Base-by-base conservation (phyloP, 2,329 filamentous ascomycete species). In the Sclerotinia minor region DNA sequence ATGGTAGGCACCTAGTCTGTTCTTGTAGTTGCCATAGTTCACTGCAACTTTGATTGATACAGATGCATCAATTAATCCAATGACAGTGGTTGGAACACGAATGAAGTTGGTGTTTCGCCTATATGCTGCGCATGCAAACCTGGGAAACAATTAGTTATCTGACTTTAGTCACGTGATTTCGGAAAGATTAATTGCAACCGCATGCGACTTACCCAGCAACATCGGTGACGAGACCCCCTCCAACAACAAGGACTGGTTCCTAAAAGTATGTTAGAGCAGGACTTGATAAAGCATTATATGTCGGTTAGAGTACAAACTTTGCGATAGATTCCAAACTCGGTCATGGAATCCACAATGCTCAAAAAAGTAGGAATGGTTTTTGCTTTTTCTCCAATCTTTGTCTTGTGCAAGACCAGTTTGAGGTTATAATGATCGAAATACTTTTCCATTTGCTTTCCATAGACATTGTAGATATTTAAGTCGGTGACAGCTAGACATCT, bases 11-110 rank as follows among this genome's bases (percentile, higher is more conserved):
- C 89, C 89, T 0, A 92, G 83, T 17, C 88, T 83, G 79, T 92
- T 92, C 82, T 92, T 92, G 81, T 91, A 90, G 77, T 88, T 86
- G 76, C 87, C 88, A 74, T 91, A 91, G 80, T 92, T 92, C 74
- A 92, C 89, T 17, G 87, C 89, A n/a, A 92, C 89, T 76, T 92
- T 91, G 81, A 92, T 92, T 47, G 86, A 89, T 63, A 92, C 89
- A 24, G 87, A 90, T 3, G 89, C 89, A 75, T 92, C 89, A 69
- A 92, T 92, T 59, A 92, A 81, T 13, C 89, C 89, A 74, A 92
- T 91, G 71, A 92, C 87, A 0, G 89, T 92, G 0, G 89, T 92
- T 1, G 89, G 89, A 11, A 92, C 84, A 59, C 89, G 87, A 75
- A 92, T 90, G 79, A 84, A 92, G 79, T 90, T 90, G 54, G 89